phyloP scores from a whole-genome alignment of 192 early-diverging fungal genomes.

The Dissophora globulifera region DNA sequence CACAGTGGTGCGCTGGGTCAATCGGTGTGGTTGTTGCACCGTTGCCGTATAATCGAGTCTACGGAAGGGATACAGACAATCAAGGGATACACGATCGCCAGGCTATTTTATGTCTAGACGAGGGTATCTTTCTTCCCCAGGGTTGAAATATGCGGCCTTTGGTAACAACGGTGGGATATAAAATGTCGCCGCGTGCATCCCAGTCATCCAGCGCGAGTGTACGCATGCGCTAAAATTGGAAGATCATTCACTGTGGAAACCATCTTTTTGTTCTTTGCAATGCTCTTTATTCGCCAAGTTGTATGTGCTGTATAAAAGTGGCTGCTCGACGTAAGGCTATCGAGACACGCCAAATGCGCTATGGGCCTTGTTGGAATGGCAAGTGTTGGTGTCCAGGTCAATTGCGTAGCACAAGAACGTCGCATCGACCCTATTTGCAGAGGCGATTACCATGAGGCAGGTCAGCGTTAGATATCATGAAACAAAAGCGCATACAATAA shows the following conservation, averaged over 20 bases:
- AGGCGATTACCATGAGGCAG: background rate
- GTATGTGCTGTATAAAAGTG: background rate
- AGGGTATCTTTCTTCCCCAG: too few species aligned
- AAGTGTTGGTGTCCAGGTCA: constrained; percentile 75
- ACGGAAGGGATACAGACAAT: too few species aligned
- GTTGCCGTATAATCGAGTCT: too few species aligned
- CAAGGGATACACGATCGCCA: too few species aligned
- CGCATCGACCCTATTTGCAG: constrained; percentile 72
- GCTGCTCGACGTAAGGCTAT: background rate
- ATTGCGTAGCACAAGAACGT: constrained; percentile 84
- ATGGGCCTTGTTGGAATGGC: constrained; percentile 62
- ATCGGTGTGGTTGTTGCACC: too few species aligned
- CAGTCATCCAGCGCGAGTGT: too few species aligned
- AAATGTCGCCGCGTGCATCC: too few species aligned
- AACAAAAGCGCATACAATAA: background rate
- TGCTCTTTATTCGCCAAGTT: background rate
- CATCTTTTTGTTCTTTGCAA: background rate
- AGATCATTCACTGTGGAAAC: background rate
- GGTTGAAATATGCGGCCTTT: too few species aligned
- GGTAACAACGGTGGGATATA: too few species aligned
- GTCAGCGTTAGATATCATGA: background rate
- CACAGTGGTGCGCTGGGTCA: too few species aligned
- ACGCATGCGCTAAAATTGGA: background rate
- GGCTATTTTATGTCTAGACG: too few species aligned
- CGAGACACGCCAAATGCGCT: constrained; percentile 54